Conservation (phyloP, 257 asterid genomes). For the Cordia subcordata region DNA sequence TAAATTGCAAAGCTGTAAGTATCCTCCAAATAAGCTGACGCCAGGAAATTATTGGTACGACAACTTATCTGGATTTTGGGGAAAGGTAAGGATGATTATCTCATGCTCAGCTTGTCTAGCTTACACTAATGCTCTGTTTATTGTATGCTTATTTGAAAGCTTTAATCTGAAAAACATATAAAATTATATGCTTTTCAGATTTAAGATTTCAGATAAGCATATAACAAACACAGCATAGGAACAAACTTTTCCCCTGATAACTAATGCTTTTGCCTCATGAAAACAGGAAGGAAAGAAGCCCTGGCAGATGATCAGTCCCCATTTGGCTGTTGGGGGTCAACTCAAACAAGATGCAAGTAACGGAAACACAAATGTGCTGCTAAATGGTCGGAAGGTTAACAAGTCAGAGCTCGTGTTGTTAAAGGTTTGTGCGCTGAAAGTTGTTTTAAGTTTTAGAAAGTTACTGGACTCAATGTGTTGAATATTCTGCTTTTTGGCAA, state of each 20-base stretch:
- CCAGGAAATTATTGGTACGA: conserved; percentile 96
- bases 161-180: too few species aligned
- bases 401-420: conserved; percentile 54
- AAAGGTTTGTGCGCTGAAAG: conserved; percentile 36
- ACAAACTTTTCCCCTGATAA: conserved; percentile 1
- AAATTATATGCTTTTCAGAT: too few species aligned
- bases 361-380: conserved; percentile 59
- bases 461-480: too few species aligned
- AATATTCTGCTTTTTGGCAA: too few species aligned
- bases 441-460: conserved; percentile 8
- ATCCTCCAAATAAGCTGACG: conserved; percentile 81
- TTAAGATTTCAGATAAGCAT: too few species aligned
- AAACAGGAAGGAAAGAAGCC: conserved; percentile 83
- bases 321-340: conserved; percentile 44
- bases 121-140: too few species aligned
- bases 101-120: neutral
- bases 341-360: conserved; percentile 62
- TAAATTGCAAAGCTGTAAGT: conserved; percentile 50
- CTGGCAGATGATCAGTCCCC: conserved; percentile 66
- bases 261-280: too few species aligned
- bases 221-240: too few species aligned
- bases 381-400: conserved; percentile 75
- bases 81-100: conserved; percentile 53
- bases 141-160: too few species aligned
- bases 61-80: conserved; percentile 87